Evolutionary conservation across 108 stramenopile genomes (phyloP), one percentile per base, ranked within the genome.

Genomic region (Parietichytrium sp.): DNA sequence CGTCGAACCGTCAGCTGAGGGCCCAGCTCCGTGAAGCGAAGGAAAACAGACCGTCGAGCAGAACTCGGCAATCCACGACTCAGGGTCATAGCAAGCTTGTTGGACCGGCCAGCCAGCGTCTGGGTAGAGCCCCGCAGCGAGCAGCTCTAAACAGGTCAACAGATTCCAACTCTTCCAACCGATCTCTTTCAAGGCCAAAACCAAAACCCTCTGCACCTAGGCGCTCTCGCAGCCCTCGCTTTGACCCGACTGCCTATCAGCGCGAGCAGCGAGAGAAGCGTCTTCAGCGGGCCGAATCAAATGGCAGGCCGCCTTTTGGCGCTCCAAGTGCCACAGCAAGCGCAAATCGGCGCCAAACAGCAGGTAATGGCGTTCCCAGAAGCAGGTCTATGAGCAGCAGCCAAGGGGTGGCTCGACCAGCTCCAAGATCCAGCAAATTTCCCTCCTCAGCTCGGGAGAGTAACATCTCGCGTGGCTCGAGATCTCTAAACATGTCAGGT

Each of bases 221-320:
- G 6, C 61, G 61, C 6, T 72, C 61, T 10, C 36, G 38, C 3
- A 80, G 79, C 38, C 50, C 50, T 4, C 30, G 81, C 12, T 81
- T 81, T 33, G 81, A 81, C 54, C 81, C 81, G 33, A 81, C 81
- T 8, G 81, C 53, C 12, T 81, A 81, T 25, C 54, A 55, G 81
- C 53, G 51, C n/a, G 81, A 81, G 36, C 30, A 81, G 54, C 54
- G 38, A 30, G 54, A n/a, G 26, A 81, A 55, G 52, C 61, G 42
- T 33, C 12, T 72, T 10, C 38, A 72, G 33, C 61, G 45, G 33
- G 61, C 61, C 13, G 38, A 42, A 16, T 45, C 20, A 27, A 33
- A 42, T 27, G 20, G 38, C 10, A 12, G 16, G 6, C 10, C n/a
- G 61, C 61, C 61, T 6, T 13, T 8, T 23, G 23, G 38, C 0